Percentiles rank a stretch among this genome's conserved stretches.
Evolutionary conservation across 768 basidiomycete species (phyloP).

Genomic region (Termitomyces eurrhizus): DNA sequence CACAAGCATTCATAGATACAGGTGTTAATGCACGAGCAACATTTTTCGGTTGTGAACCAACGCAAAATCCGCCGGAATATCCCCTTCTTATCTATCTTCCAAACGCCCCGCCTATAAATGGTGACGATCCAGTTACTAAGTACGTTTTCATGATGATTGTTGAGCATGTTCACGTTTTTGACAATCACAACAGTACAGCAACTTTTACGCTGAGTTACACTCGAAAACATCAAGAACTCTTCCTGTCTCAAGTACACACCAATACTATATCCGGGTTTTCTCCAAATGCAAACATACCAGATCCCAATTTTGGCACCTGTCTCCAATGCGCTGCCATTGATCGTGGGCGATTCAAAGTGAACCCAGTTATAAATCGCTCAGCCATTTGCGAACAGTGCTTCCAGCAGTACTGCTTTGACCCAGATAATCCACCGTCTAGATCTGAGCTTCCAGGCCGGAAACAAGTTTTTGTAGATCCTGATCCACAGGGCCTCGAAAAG

Average conservation of each 20-base stretch:
- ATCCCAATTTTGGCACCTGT: constrained; percentile 62
- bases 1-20: constrained; percentile 48
- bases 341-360: constrained; percentile 41
- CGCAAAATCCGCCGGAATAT: constrained; percentile 44
- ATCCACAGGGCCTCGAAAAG: constrained; percentile 44
- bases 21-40: constrained; percentile 68
- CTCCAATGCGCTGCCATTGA: constrained; percentile 63
- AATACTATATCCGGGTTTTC: constrained; percentile 59
- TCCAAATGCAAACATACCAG: constrained; percentile 54
- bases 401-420: constrained; percentile 52
- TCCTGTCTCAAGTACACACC: constrained; percentile 57
- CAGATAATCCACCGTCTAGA: constrained; percentile 37
- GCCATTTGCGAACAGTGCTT: constrained; percentile 42
- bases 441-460: constrained; percentile 42
- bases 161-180: not conserved
- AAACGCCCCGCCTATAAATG: constrained; percentile 66
- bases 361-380: constrained; percentile 34
- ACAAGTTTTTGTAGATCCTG: constrained; percentile 48
- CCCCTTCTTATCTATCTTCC: constrained; percentile 76
- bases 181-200: constrained; percentile 35
- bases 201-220: constrained; percentile 64
- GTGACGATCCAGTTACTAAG: constrained; percentile 64
- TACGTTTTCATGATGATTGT: constrained; percentile 22
- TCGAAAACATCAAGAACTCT: constrained; percentile 45
- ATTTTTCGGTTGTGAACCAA: constrained; percentile 76